Evolutionary conservation across 2,329 filamentous ascomycete genomes (phyloP), one percentile per base, ranked within the genome.

Genomic region (Fusarium fujikuroi): DNA sequence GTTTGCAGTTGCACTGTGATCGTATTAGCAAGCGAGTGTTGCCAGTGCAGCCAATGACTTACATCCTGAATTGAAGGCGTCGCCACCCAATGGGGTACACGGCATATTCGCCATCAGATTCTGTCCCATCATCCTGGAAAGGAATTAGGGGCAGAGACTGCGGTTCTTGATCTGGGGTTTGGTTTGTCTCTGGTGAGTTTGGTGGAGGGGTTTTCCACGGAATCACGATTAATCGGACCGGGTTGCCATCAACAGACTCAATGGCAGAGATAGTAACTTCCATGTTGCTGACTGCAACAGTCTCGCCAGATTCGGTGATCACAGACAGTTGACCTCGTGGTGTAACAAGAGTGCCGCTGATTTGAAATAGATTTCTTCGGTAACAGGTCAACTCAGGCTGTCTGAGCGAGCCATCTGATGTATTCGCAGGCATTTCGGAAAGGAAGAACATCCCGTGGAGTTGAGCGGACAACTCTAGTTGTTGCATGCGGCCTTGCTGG

Each of bases 181-280:
- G 89, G 69, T 83, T 87, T 66, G 91, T 86, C 72, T 92, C 90
- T n/a, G 90, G 88, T 7, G 91, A 90, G 82, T 92, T 93, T 57
- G 93, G 93, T 34, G 93, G 93, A 3, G 95, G 95, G 4, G 95
- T 98, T 85, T 98, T 98, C 95, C 95, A 98, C 2, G 95, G 95
- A 67, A 98, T 97, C 12, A 96, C 96, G 72, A 98, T 98, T 70
- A 98, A 91, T 77, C 97, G 95, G 47, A 98, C 94, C 0, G 93
- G 85, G 76, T 97, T 95, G 39, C 94, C 94, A 80, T 98, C 95
- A 21, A 97, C 95, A 4, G 95, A 98, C 81, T 98, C 95, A 54
- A 95, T 97, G 14, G 95, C 95, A 9, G 94, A 97, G 52, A 98
- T 93, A 60, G 92, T 91, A 60, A 98, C 90, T 81, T 98, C 95